phyloP scores from a whole-genome alignment of 2,329 filamentous ascomycete species.

The Pestalotiopsis sp. region DNA sequence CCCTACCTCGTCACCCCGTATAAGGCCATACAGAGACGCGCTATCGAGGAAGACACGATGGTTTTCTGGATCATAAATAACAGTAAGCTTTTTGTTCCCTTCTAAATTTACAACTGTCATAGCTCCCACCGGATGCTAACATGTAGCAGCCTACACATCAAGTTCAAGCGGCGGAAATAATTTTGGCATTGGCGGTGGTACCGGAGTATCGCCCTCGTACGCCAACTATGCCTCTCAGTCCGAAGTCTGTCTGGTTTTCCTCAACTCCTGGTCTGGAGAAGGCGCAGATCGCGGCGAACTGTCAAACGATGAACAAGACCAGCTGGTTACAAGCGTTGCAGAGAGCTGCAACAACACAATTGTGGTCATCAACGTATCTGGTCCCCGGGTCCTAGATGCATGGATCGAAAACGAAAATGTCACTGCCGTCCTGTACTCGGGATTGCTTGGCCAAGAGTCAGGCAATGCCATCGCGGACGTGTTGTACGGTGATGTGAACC shows the following conservation, averaged over 20 bases:
- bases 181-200: slow-evolving; percentile 10
- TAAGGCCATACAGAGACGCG: slow-evolving; percentile 49
- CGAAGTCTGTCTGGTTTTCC: slow-evolving; percentile 58
- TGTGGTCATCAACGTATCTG: slow-evolving; percentile 66
- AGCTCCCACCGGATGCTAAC: too few relatives aligned
- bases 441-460: slow-evolving; percentile 63
- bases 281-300: slow-evolving; percentile 23
- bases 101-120: neutral
- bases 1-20: slow-evolving; percentile 57
- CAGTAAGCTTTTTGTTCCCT: slow-evolving; percentile 10
- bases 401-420: slow-evolving; percentile 61
- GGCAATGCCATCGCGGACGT: slow-evolving; percentile 63
- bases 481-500: slow-evolving; percentile 62
- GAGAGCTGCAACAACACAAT: slow-evolving; percentile 68
- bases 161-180: neutral
- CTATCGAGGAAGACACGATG: slow-evolving; percentile 37
- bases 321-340: slow-evolving; percentile 61
- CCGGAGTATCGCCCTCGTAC: slow-evolving; percentile 14
- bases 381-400: slow-evolving; percentile 59
- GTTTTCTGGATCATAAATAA: slow-evolving; percentile 50
- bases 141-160: neutral
- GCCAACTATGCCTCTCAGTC: slow-evolving; percentile 18
- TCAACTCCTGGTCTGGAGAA: slow-evolving; percentile 67
- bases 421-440: slow-evolving; percentile 62
- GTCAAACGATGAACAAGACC: slow-evolving; percentile 39